Evolutionary conservation across 163 green algal genomes (phyloP), one percentile per base, ranked within the genome.

Genomic region (Coccomyxa subellipsoidea): DNA sequence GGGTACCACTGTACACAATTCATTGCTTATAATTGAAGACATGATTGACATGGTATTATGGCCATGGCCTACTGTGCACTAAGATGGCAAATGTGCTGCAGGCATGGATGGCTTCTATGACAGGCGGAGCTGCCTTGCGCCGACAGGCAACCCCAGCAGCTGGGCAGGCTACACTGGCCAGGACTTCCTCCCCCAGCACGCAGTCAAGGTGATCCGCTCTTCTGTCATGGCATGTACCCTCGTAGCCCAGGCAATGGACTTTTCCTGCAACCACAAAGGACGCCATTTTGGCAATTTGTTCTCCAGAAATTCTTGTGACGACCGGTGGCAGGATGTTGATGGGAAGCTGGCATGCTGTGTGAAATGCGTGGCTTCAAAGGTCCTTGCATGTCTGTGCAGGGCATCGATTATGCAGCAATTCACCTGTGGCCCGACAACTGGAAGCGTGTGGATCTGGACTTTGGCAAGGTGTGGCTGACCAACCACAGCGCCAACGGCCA

Each of bases 361-460:
- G n/a, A n/a, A n/a, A n/a, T n/a, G n/a, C n/a, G n/a, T n/a, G n/a
- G n/a, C n/a, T n/a, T n/a, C n/a, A n/a, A n/a, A 7, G 5, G 4
- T 59, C 66, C 77, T 0, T 36, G 75, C 37, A 59, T 59, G 2
- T 59, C 4, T 59, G 47, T 59, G 47, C 47, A 59, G 47, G 78
- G 88, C 75, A 94, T 96, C 73, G 91, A 95, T 81, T 96, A 93
- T 84, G 88, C 87, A 10, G 87, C 89, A 40, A 90, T 93, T 32
- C 92, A 96, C 82, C 87, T 92, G 10, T 96, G 92, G 93, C 86
- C 91, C 7, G 90, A 95, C 86, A 96, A 95, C 83, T 80, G 76
- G 76, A 59, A 69, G 76, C 76, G 76, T 25, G 4, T 6, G 2
- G 76, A 80, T n/a, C 76, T 37, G 38, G 37, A 66, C 37, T 80